Evolutionary conservation across 805 yeast genomes (phyloP).

Genomic region (Dipodascus albidus): DNA sequence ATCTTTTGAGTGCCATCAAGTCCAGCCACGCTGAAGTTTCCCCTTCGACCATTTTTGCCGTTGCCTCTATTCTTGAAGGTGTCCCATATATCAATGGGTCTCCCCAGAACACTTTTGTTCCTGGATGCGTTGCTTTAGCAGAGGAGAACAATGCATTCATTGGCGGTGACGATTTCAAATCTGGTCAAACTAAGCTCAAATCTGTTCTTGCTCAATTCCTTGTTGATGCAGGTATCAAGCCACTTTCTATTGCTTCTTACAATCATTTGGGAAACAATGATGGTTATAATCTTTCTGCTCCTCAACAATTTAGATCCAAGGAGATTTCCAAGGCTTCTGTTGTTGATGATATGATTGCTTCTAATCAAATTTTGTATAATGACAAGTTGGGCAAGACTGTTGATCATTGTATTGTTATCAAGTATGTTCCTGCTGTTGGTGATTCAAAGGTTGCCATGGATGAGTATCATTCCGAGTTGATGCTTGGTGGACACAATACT

Average conservation of each 20-base stretch:
- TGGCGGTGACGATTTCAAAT: constrained; percentile 96
- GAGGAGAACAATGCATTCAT: constrained; percentile 64
- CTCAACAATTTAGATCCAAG: constrained; percentile 88
- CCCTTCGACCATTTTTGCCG: constrained; percentile 90
- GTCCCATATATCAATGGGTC: constrained; percentile 92
- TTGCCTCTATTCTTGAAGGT: constrained; percentile 80
- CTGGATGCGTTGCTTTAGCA: constrained; percentile 86
- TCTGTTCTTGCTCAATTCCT: constrained; percentile 94
- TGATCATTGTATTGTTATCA: constrained; percentile 92
- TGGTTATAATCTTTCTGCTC: constrained; percentile 84
- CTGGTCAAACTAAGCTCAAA: constrained; percentile 92
- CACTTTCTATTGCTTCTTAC: constrained; percentile 87
- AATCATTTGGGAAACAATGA: constrained; percentile 96
- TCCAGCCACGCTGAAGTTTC: constrained; percentile 72
- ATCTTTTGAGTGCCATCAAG: constrained; percentile 63
- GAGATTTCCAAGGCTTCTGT: constrained; percentile 90
- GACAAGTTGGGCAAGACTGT: constrained; percentile 64
- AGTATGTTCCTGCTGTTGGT: constrained; percentile 88
- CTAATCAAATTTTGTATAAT: constrained; percentile 75
- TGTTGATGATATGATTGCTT: constrained; percentile 86
- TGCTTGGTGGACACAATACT: constrained; percentile 96
- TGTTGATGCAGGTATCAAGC: constrained; percentile 96
- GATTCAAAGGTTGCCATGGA: constrained; percentile 98
- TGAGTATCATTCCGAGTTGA: constrained; percentile 90
- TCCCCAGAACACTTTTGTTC: constrained; percentile 95